Conservation (phyloP, 805 yeast genomes). For the Lachancea kluyveri region DNA sequence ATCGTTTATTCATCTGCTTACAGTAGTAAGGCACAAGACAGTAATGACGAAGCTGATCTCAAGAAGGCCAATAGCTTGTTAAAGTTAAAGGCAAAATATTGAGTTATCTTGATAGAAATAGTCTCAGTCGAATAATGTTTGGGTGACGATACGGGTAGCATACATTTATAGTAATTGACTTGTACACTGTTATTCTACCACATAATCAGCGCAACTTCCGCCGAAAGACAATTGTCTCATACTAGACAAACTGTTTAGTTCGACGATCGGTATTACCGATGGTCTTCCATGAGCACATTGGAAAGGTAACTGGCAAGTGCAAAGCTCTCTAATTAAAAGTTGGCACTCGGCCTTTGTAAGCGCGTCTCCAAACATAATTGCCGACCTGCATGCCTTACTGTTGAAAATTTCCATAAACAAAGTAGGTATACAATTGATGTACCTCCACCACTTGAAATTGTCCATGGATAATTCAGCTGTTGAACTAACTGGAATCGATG, state of each 20-base stretch:
- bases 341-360: conserved; percentile 41
- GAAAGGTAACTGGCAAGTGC: conserved; percentile 54
- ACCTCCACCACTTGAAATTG: conserved; percentile 34
- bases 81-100: not conserved
- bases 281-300: conserved; percentile 89
- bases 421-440: conserved; percentile 41
- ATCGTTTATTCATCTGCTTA: conserved; percentile 1
- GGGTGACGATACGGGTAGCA: no score
- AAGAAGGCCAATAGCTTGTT: no score
- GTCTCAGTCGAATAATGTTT: no score
- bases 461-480: not conserved
- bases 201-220: not conserved
- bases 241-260: not conserved
- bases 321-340: conserved; percentile 36
- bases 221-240: not conserved
- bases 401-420: conserved; percentile 45
- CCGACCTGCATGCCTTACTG: conserved; percentile 59
- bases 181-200: no score
- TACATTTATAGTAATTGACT: no score
- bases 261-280: conserved; percentile 45
- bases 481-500: not conserved
- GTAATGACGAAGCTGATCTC: no score
- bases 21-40: no score
- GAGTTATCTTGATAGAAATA: no score
- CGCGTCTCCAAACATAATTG: conserved; percentile 65